These are phyloP conservation scores for Salix caprea DNA, from an alignment of 345 rosid genomes.

Conservation along the genomic window DNA sequence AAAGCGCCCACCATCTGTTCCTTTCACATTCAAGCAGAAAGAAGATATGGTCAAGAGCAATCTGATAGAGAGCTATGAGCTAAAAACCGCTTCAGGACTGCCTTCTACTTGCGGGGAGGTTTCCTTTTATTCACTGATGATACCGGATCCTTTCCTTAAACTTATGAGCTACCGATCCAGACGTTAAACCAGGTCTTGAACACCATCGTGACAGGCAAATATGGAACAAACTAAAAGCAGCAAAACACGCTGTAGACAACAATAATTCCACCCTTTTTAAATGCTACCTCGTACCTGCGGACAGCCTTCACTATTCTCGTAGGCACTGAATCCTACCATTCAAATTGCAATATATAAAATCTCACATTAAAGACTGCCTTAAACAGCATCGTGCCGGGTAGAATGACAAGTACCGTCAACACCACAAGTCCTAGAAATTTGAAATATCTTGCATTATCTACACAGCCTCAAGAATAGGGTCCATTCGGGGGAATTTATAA, in stretches of 20 bases:
- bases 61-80: background rate
- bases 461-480: constrained; percentile 3
- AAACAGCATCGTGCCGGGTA: too few species aligned
- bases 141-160: background rate
- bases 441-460: constrained; percentile 21
- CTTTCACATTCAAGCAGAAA: background rate
- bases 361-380: too few species aligned
- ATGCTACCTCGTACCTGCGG: background rate
- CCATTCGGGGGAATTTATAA: background rate
- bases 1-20: background rate
- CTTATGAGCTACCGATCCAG: background rate
- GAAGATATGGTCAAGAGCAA: background rate
- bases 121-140: too few species aligned
- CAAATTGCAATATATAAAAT: background rate
- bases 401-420: background rate
- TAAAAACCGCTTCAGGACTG: too few species aligned
- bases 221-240: background rate
- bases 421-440: background rate
- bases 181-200: background rate
- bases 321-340: background rate
- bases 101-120: too few species aligned
- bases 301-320: background rate
- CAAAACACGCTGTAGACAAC: background rate
- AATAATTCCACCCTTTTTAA: background rate
- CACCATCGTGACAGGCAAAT: background rate